Conservation (phyloP, 192 early-diverging fungal genomes). For the Coemansia asiatica region DNA sequence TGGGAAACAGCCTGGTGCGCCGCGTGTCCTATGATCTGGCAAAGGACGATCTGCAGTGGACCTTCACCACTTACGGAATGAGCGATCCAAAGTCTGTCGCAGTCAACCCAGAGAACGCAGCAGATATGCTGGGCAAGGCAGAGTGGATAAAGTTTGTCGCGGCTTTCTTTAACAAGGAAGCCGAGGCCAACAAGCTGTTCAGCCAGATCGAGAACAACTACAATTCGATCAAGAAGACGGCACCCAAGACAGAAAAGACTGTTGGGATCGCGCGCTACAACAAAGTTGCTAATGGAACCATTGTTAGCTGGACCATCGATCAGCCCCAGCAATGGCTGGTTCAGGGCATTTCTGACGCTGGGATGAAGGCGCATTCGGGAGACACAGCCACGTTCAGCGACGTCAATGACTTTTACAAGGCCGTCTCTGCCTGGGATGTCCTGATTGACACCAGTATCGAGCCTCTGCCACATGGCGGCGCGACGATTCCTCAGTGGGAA, state of each 20-base stretch:
- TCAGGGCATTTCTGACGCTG: conserved; percentile 65
- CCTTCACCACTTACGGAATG: conserved; percentile 56
- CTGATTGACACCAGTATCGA: conserved; percentile 60
- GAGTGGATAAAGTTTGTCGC: conserved; percentile 52
- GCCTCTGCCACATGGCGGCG: conserved; percentile 59
- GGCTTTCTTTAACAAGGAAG: conserved; percentile 44
- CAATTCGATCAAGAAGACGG: conserved; percentile 28
- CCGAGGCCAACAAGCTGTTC: conserved; percentile 42
- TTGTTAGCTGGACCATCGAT: conserved; percentile 42
- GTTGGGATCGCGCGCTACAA: conserved; percentile 50
- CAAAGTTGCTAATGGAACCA: conserved; percentile 45
- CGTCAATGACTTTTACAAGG: conserved; percentile 54
- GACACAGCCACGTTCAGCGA: conserved; percentile 27
- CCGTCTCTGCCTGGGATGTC: conserved; percentile 59
- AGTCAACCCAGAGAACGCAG: conserved; percentile 36
- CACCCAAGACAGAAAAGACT: conserved; percentile 10
- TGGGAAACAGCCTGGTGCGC: conserved; percentile 15
- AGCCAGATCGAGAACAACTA: conserved; percentile 37
- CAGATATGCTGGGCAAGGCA: conserved; percentile 45
- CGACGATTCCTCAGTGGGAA: conserved; percentile 50
- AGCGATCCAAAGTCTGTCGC: conserved; percentile 45
- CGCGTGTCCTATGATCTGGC: conserved; percentile 52
- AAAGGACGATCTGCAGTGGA: conserved; percentile 55
- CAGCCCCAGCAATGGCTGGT: conserved; percentile 41
- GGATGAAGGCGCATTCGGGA: conserved; percentile 42